These are phyloP conservation scores for Naganishia vishniacii DNA, from an alignment of 768 basidiomycete genomes.

Conservation along the genomic window DNA sequence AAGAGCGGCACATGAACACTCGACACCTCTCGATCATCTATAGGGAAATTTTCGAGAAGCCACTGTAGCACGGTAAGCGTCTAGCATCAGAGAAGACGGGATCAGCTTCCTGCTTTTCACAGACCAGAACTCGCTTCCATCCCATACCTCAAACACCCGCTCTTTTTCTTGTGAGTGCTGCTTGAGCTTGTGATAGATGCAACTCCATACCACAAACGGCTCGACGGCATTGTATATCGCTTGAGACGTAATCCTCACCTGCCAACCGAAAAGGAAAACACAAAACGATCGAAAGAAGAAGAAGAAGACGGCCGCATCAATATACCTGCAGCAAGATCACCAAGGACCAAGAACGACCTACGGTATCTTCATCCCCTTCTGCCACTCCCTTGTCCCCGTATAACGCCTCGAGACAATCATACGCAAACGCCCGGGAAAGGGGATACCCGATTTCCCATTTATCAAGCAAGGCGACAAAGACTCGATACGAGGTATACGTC, in stretches of 20 bases:
- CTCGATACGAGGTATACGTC: conserved; percentile 60
- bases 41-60: conserved; percentile 1
- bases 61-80: background rate
- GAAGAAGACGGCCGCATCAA: no score
- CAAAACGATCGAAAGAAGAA: no score
- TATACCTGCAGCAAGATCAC: background rate
- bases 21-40: background rate
- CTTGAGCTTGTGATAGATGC: conserved; percentile 54
- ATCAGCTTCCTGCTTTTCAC: background rate
- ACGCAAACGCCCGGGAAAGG: conserved; percentile 69
- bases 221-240: conserved; percentile 76
- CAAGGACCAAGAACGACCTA: background rate
- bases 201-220: conserved; percentile 78
- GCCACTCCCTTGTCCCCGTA: background rate
- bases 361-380: background rate
- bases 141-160: background rate
- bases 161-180: background rate
- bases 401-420: conserved; percentile 37
- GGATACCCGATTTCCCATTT: conserved; percentile 91
- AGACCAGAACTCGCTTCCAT: no score
- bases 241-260: conserved; percentile 69
- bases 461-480: conserved; percentile 88
- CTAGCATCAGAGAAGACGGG: background rate
- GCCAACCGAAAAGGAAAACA: background rate
- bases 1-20: conserved; percentile 1